Conservation (phyloP, 2,329 filamentous ascomycete species). For the Capronia americana region DNA sequence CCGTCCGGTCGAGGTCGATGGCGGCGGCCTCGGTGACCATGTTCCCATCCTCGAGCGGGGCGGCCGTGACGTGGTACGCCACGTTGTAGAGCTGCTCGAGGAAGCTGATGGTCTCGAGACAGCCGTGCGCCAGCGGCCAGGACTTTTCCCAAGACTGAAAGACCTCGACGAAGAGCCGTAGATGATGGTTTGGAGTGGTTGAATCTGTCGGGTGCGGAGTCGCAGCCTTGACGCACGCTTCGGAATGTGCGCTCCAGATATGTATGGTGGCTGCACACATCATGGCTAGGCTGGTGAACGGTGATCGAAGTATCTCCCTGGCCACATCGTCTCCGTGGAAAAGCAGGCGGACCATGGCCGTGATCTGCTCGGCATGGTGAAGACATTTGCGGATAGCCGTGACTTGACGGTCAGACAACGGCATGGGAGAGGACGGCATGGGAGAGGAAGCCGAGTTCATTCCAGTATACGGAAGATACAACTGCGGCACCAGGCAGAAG, state of each 20-base stretch:
- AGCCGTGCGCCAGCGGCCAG: background rate
- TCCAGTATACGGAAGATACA: background rate
- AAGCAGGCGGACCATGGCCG: background rate
- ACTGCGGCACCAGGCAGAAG: background rate
- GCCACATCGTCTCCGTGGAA: slow-evolving; percentile 2
- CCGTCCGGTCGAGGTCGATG: too few species aligned
- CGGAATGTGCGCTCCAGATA: background rate
- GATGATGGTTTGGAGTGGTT: background rate
- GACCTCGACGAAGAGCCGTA: background rate
- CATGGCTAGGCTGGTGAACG: background rate
- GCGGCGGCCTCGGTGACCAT: too few species aligned
- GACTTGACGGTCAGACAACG: background rate
- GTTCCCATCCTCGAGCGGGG: too few species aligned
- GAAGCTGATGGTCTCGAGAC: slow-evolving; percentile 7
- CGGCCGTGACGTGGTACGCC: background rate
- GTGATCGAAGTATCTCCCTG: background rate
- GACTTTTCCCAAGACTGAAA: slow-evolving; percentile 5
- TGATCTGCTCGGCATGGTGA: background rate
- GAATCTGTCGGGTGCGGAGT: background rate
- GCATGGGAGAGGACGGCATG: background rate
- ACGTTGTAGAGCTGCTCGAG: slow-evolving; percentile 4
- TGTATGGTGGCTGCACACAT: slow-evolving; percentile 6
- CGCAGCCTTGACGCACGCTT: too few species aligned
- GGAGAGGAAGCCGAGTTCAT: background rate
- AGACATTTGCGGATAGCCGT: background rate